These are phyloP conservation scores for Leptomonas seymouri DNA, from an alignment of 208 protist genomes.

Conservation along the genomic window DNA sequence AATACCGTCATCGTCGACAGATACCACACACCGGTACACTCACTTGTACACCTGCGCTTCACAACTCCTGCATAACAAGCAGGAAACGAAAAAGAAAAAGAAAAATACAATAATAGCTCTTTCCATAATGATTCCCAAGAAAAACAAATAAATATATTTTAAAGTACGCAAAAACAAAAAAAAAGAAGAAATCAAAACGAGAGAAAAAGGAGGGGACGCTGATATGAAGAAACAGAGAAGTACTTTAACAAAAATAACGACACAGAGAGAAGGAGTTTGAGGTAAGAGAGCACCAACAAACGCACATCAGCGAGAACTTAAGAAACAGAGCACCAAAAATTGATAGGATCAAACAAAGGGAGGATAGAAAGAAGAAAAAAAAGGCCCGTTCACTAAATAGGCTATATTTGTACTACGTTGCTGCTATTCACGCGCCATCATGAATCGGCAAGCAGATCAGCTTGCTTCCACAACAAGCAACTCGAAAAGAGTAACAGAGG, in stretches of 20 bases:
- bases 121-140: constrained; percentile 26
- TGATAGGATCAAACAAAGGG: too few relatives aligned
- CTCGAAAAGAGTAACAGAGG: not conserved
- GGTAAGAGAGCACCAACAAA: too few relatives aligned
- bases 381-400: too few relatives aligned
- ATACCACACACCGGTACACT: constrained; percentile 7
- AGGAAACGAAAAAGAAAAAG: constrained; percentile 19
- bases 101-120: constrained; percentile 21
- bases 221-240: constrained; percentile 2
- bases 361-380: too few relatives aligned
- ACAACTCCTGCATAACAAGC: constrained; percentile 3
- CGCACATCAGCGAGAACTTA: too few relatives aligned
- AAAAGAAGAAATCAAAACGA: not conserved
- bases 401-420: too few relatives aligned
- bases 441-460: too few relatives aligned
- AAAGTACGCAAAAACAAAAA: constrained; percentile 8
- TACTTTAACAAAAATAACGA: not conserved
- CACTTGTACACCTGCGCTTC: not conserved
- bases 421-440: too few relatives aligned
- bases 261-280: not conserved
- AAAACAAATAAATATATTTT: constrained; percentile 6
- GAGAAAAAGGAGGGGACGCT: constrained; percentile 3
- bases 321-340: too few relatives aligned
- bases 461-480: too few relatives aligned
- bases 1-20: not conserved